Conservation (phyloP, 148 eudicot genomes). For the Amaranthus cruentus region DNA sequence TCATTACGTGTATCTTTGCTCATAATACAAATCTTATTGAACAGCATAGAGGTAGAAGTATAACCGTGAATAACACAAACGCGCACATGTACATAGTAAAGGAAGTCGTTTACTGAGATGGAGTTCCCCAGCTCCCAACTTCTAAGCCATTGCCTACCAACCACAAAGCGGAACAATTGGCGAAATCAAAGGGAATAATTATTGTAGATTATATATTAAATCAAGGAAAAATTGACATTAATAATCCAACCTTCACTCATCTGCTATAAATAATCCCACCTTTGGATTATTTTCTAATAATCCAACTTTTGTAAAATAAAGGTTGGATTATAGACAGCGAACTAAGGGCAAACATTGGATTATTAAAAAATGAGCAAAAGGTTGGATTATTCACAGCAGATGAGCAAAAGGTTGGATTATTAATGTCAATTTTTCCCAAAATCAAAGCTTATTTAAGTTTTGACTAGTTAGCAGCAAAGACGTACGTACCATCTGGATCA, state of each 20-base stretch:
- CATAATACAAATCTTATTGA: neutral
- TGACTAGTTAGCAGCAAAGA: neutral
- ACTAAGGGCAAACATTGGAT: no score
- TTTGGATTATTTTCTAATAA: no score
- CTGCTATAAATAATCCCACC: no score
- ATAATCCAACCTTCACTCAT: no score
- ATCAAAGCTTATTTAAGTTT: neutral
- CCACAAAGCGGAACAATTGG: neutral
- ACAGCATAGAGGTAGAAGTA: neutral
- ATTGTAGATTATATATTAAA: neutral
- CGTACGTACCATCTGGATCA: conserved; percentile 81
- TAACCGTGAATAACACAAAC: no score
- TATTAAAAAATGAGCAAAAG: no score
- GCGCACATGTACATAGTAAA: neutral
- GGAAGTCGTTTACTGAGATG: conserved; percentile 6
- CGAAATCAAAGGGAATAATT: conserved; percentile 5
- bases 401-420: no score
- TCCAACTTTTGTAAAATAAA: no score
- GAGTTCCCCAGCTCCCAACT: conserved; percentile 40
- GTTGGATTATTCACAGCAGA: no score
- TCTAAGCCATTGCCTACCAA: conserved; percentile 86
- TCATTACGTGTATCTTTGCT: no score
- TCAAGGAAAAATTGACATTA: neutral
- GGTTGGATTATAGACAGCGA: no score
- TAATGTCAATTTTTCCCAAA: no score